These are phyloP conservation scores for Chenopodium berlandieri DNA, from an alignment of 148 eudicot species.

Conservation along the genomic window DNA sequence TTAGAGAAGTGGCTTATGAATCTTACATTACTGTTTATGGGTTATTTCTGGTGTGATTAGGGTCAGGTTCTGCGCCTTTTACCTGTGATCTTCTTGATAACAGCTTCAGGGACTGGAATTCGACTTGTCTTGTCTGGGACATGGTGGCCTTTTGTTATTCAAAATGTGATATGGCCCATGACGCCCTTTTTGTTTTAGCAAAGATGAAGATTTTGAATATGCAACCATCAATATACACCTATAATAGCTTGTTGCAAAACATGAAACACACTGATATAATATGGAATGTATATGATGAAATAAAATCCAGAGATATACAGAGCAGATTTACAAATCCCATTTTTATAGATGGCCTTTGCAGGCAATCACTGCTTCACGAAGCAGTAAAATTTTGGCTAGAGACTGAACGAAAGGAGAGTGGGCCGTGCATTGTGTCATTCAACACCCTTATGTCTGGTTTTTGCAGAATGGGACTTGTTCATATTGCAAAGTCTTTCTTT, in stretches of 20 bases:
- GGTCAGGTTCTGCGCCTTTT: slow-evolving; percentile 57
- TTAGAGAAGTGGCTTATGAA: background rate
- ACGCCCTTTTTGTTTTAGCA: slow-evolving; percentile 62
- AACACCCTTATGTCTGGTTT: slow-evolving; percentile 66
- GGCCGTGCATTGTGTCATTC: slow-evolving; percentile 45
- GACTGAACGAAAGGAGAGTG: slow-evolving; percentile 32
- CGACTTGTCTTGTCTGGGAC: slow-evolving; percentile 65
- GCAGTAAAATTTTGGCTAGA: slow-evolving; percentile 51
- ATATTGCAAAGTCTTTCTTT: slow-evolving; percentile 67
- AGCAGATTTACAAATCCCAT: slow-evolving; percentile 60
- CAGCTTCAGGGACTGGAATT: slow-evolving; percentile 51
- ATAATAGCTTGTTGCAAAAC: slow-evolving; percentile 70
- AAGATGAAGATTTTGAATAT: slow-evolving; percentile 70
- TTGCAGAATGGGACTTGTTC: slow-evolving; percentile 63
- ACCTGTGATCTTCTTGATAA: slow-evolving; percentile 56
- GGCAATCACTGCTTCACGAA: slow-evolving; percentile 60
- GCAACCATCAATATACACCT: slow-evolving; percentile 62
- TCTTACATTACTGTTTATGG: slow-evolving; percentile 26
- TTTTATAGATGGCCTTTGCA: slow-evolving; percentile 65
- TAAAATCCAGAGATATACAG: slow-evolving; percentile 44
- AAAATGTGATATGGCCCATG: slow-evolving; percentile 57
- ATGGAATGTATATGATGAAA: slow-evolving; percentile 55
- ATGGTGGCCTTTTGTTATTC: slow-evolving; percentile 75
- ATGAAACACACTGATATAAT: slow-evolving; percentile 50
- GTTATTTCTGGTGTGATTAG: slow-evolving; percentile 44